Base-by-base conservation (phyloP, 345 rosid species). In the Noccaea caerulescens region DNA sequence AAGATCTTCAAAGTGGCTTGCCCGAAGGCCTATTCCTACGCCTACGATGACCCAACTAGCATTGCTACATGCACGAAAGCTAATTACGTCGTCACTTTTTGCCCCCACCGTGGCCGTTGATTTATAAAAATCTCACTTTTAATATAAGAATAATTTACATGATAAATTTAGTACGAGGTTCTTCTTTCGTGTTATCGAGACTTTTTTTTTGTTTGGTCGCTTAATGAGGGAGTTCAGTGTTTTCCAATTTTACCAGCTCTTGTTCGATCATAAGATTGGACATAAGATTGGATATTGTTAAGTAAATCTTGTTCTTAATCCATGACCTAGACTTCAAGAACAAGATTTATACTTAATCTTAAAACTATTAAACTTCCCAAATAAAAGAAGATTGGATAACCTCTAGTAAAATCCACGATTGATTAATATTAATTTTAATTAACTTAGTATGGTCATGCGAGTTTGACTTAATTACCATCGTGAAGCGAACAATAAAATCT, bases 31-130 rank as follows among this genome's bases (percentile, higher is more conserved):
- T 86, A 82, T 43, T 80, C 83, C 39, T 83, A 84, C 30, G 90
- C 90, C 8, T 82, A 78, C 27, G 87, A 82, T 67, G 85, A 85
- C 65, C 65, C 77, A 8, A 67, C 87, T 0, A 85, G 86, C 66
- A 49, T 58, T 7, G 75, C 79, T 20, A 83, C 84, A 16, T 79
- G 84, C 43, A 8, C 51, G 0, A 73, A 58, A 8, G 72, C 79
- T 37, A 80, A 82, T 49, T 86, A 86, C 39, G 8, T 58, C 20
- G 81, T 84, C 42, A 75, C 64, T 20, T 86, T 80, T 45, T 84
- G 86, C 56, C 77, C 76, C 51, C 78, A 53, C 55, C 56, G 6
- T 2, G 50, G 73, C 46, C 78, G 73, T 68, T 75, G 78, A 75
- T 44, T 60, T 27, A 27, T 27, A 3, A 18, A 41, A 7, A 5